Evolutionary conservation across 768 basidiomycete genomes (phyloP).

Genomic region (Boletus subcaerulescens): DNA sequence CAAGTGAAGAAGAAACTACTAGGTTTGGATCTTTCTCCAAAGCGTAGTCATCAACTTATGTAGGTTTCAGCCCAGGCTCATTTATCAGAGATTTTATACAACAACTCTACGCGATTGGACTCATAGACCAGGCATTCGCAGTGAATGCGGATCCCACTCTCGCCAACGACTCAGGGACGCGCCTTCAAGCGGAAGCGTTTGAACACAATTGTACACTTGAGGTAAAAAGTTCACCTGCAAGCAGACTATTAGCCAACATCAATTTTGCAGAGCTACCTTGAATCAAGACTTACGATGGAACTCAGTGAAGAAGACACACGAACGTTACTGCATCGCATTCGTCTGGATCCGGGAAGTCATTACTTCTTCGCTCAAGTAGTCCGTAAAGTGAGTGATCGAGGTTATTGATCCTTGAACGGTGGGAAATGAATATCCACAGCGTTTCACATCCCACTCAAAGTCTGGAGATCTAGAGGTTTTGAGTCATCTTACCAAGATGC

Average conservation of each 20-base stretch:
- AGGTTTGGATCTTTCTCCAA: constrained; percentile 9
- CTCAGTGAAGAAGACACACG: constrained; percentile 37
- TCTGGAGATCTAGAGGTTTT: constrained; percentile 65
- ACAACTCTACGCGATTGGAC: constrained; percentile 49
- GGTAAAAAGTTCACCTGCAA: constrained; percentile 34
- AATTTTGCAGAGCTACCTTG: constrained; percentile 41
- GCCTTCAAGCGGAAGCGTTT: constrained; percentile 56
- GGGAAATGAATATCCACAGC: constrained; percentile 38
- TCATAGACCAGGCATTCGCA: constrained; percentile 55
- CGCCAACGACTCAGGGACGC: constrained; percentile 45
- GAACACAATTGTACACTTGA: constrained; percentile 59
- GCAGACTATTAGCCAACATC: constrained; percentile 2
- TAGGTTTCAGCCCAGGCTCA: constrained; percentile 17
- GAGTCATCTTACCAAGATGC: constrained; percentile 64
- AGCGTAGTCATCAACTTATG: constrained; percentile 8
- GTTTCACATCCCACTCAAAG: constrained; percentile 50
- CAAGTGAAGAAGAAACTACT: constrained; percentile 21
- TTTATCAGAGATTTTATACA: constrained; percentile 39
- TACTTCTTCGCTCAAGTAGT: constrained; percentile 53
- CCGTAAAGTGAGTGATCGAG: constrained; percentile 46
- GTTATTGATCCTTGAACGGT: background rate
- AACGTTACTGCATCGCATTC: constrained; percentile 39
- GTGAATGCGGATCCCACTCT: constrained; percentile 50
- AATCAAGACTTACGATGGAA: constrained; percentile 56
- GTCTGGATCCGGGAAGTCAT: constrained; percentile 57